Evolutionary conservation across 208 protist genomes (phyloP).

Genomic region (Sergeia podlipaevii): DNA sequence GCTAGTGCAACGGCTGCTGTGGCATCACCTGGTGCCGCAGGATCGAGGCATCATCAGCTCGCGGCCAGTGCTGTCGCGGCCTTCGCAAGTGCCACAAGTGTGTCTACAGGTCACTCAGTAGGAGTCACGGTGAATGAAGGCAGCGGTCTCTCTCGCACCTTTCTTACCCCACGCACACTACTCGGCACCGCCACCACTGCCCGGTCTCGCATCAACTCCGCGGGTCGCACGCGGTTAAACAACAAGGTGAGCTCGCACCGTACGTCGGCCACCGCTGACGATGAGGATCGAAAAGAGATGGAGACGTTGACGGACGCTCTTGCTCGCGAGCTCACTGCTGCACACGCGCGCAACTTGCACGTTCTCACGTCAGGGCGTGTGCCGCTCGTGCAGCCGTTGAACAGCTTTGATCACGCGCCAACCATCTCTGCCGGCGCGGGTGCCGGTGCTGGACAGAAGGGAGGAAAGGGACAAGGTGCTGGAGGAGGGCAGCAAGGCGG

Average conservation of each 20-base stretch:
- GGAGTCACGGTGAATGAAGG: conserved; percentile 10
- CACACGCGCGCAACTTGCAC: conserved; percentile 68
- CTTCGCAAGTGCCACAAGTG: not conserved
- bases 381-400: too few species aligned
- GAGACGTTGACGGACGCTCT: conserved; percentile 53
- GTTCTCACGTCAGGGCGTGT: conserved; percentile 17
- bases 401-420: too few species aligned
- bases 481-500: too few species aligned
- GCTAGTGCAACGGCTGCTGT: conserved; percentile 7
- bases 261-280: conserved; percentile 9
- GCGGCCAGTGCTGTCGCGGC: not conserved
- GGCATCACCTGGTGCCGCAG: conserved; percentile 5
- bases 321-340: conserved; percentile 42
- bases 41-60: conserved; percentile 1
- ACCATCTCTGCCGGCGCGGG: too few species aligned
- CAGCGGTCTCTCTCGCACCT: conserved; percentile 11
- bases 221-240: not conserved
- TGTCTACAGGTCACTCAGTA: not conserved
- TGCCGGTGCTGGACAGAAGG: too few species aligned
- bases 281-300: conserved; percentile 37
- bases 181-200: not conserved
- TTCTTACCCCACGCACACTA: conserved; percentile 22
- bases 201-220: not conserved
- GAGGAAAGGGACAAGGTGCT: too few species aligned
- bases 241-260: not conserved